Conservation (phyloP, 2,329 filamentous ascomycete genomes). For the Fusarium temperatum region DNA sequence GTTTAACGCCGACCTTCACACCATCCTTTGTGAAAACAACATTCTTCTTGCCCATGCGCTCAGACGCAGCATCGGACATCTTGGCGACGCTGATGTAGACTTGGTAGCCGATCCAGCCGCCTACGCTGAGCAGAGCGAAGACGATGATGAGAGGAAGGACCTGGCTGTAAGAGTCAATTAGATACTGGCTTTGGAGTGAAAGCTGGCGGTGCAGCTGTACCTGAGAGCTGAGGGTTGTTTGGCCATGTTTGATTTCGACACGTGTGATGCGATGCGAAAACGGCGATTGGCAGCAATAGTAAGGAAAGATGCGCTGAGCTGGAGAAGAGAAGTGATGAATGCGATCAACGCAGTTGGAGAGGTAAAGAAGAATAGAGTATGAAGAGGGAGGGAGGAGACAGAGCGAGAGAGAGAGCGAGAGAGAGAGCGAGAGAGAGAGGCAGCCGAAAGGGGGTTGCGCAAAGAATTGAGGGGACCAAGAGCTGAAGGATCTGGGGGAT, state of each 20-base stretch:
- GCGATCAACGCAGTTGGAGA: conserved; percentile 24
- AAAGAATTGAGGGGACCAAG: conserved; percentile 28
- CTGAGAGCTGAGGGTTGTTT: conserved; percentile 37
- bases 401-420: conserved; percentile 1
- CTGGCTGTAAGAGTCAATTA: conserved; percentile 54
- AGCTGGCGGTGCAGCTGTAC: conserved; percentile 9
- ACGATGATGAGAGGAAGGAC: conserved; percentile 74
- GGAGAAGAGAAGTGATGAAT: background rate
- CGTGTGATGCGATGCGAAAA: conserved; percentile 1
- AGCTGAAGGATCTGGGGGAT: conserved; percentile 16
- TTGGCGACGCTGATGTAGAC: conserved; percentile 74
- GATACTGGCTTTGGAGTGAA: background rate
- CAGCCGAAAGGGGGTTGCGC: conserved; percentile 21
- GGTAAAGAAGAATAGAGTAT: background rate
- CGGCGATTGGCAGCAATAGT: background rate
- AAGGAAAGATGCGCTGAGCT: background rate
- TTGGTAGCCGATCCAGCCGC: conserved; percentile 75
- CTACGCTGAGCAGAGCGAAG: conserved; percentile 67
- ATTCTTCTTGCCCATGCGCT: conserved; percentile 79
- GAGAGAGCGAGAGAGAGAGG: background rate
- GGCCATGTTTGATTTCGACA: conserved; percentile 30
- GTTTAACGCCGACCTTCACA: conserved; percentile 74
- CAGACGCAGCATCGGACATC: conserved; percentile 70
- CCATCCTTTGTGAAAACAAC: conserved; percentile 80
- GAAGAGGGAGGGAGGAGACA: background rate